Evolutionary conservation across 2,329 filamentous ascomycete species (phyloP), one percentile per base, ranked within the genome.

Genomic region (Xylariaceae sp.): DNA sequence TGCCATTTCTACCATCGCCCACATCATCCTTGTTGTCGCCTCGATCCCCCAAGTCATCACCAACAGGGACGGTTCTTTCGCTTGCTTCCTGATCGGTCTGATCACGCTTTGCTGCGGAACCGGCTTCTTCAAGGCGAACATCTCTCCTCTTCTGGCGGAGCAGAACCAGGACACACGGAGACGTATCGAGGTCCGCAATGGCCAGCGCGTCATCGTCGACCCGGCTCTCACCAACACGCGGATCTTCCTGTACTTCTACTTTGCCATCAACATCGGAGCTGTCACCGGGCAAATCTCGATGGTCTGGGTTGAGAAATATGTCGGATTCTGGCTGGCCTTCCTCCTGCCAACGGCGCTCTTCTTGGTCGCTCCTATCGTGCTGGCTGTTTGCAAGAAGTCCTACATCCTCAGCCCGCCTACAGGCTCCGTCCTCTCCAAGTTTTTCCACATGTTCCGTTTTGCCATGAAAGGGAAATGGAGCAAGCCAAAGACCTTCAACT

Each of bases 241-340:
- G 15, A 37, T 83, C 46, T 82, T 76, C 55, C 69, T 78, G 49
- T 77, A 74, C 62, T 87, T 85, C 60, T 87, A 87, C 63, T 68
- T 85, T 39, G 76, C 75, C 56, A 82, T 86, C 66, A 87, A 87
- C 57, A 57, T 84, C 9, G 85, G 84, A 28, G 76, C 80, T 28
- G 66, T 82, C 35, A 53, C 71, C 34, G 78, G 73, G 37, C 80
- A 82, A 62, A 72, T 84, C 44, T 70, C 67, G 56, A 87, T 84
- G 78, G 80, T 80, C 29, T 89, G 85, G 56, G 78, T 83, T 3
- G 85, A 89, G 63, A 83, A 84, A 59, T 86, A 85, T 48, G 74
- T 87, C 35, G 84, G 85, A 4, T 89, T 86, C 69, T 89, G 81
- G 81, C 72, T 85, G 13, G 73, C 84, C 0, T 89, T 73, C 66